Evolutionary conservation across 1,139 yeast genomes (phyloP).

Genomic region (Candida pseudoviswanathii): DNA sequence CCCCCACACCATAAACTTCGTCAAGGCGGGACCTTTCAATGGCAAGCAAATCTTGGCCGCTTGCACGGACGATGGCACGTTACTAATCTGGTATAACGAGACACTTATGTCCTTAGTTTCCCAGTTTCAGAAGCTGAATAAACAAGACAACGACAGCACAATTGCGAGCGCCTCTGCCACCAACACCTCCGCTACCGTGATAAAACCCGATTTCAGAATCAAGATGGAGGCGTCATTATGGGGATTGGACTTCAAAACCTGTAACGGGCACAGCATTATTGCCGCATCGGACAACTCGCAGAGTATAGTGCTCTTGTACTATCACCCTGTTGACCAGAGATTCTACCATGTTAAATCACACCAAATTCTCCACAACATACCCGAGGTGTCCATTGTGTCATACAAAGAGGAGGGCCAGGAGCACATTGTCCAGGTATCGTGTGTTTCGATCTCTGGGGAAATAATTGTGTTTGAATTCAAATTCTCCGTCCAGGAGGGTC

Average conservation of each 20-base stretch:
- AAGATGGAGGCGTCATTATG: slow-evolving; percentile 56
- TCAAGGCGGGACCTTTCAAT: slow-evolving; percentile 32
- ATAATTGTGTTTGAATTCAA: slow-evolving; percentile 40
- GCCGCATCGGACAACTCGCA: slow-evolving; percentile 63
- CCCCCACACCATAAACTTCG: slow-evolving; percentile 60
- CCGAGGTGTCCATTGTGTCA: slow-evolving; percentile 43
- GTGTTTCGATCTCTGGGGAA: slow-evolving; percentile 55
- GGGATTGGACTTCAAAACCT: slow-evolving; percentile 55
- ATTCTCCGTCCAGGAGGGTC: slow-evolving; percentile 30
- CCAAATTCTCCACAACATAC: slow-evolving; percentile 58
- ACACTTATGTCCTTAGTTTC: slow-evolving; percentile 24
- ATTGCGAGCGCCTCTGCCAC: slow-evolving; percentile 10
- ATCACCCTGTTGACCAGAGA: slow-evolving; percentile 25
- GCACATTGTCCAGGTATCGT: slow-evolving; percentile 31
- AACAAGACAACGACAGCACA: slow-evolving; percentile 10
- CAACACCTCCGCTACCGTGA: slow-evolving; percentile 5
- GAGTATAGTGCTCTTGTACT: slow-evolving; percentile 43
- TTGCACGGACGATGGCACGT: slow-evolving; percentile 60
- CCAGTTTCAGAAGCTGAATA: slow-evolving; percentile 11
- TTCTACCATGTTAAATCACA: slow-evolving; percentile 43
- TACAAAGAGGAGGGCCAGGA: slow-evolving; percentile 10
- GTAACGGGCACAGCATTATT: slow-evolving; percentile 37
- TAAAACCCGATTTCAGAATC: slow-evolving; percentile 39
- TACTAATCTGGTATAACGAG: slow-evolving; percentile 45
- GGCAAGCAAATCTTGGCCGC: slow-evolving; percentile 41